These are phyloP conservation scores for Corynespora cassiicola DNA, from an alignment of 2,329 filamentous ascomycete species.

Conservation along the genomic window DNA sequence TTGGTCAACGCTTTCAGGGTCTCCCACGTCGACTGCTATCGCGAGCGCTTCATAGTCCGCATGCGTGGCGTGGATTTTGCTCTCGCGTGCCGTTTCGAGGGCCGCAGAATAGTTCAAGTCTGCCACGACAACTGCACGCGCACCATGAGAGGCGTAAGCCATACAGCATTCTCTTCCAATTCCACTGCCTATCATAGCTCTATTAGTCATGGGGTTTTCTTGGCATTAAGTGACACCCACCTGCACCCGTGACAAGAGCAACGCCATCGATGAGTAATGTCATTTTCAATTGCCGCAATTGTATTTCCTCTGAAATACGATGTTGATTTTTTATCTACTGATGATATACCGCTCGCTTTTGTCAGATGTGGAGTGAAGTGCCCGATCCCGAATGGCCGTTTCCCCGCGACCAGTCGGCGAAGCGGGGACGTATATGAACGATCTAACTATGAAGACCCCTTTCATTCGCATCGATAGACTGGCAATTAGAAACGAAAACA, in stretches of 20 bases:
- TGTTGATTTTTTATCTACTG: too few relatives aligned
- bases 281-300: too few relatives aligned
- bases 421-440: too few relatives aligned
- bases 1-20: conserved; percentile 21
- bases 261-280: conserved; percentile 3
- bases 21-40: conserved; percentile 30
- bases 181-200: conserved; percentile 1
- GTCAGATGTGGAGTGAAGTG: too few relatives aligned
- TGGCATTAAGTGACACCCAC: not conserved
- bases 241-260: conserved; percentile 1
- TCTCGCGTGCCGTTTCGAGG: not conserved
- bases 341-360: too few relatives aligned
- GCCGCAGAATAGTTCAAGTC: not conserved
- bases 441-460: too few relatives aligned
- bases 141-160: not conserved
- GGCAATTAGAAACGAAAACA: too few relatives aligned
- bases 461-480: too few relatives aligned
- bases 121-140: not conserved
- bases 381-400: too few relatives aligned
- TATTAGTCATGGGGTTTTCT: not conserved
- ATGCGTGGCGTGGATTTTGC: conserved; percentile 26
- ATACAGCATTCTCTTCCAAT: not conserved
- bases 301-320: too few relatives aligned
- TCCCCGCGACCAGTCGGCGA: too few relatives aligned
- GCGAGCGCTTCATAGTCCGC: conserved; percentile 24